Evolutionary conservation across 2,329 filamentous ascomycete genomes (phyloP).

Genomic region (Botrytis tulipae): DNA sequence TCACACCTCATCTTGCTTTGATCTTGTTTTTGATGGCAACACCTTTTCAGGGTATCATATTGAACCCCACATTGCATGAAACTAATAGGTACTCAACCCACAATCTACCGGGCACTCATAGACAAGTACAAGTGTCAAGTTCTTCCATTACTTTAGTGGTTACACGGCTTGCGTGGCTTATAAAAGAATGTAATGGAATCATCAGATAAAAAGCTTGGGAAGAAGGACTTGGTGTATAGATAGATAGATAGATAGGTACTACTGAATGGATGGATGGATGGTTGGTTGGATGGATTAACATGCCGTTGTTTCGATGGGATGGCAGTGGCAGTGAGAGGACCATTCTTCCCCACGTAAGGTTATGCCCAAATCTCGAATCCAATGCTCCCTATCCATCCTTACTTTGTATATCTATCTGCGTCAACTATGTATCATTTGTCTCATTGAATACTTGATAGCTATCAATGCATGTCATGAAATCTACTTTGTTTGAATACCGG

Average conservation of each 20-base stretch:
- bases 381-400: neutral
- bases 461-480: neutral
- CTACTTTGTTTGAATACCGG: neutral
- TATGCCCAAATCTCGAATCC: neutral
- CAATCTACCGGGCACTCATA: neutral
- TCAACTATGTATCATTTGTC: neutral
- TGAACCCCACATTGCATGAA: neutral
- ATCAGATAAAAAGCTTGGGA: neutral
- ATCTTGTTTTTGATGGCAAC: neutral
- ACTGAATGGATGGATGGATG: neutral
- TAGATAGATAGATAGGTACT: no score
- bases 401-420: neutral
- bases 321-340: neutral
- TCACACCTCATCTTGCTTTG: neutral
- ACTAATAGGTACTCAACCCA: neutral
- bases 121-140: slow-evolving; percentile 7
- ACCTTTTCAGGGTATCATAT: neutral
- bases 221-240: neutral
- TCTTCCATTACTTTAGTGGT: neutral
- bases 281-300: neutral
- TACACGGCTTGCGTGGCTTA: slow-evolving; percentile 5
- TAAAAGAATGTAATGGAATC: neutral
- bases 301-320: neutral
- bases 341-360: neutral
- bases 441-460: neutral